Conservation (phyloP, 2,329 filamentous ascomycete species). For the Ceratocystis eucalypticola region DNA sequence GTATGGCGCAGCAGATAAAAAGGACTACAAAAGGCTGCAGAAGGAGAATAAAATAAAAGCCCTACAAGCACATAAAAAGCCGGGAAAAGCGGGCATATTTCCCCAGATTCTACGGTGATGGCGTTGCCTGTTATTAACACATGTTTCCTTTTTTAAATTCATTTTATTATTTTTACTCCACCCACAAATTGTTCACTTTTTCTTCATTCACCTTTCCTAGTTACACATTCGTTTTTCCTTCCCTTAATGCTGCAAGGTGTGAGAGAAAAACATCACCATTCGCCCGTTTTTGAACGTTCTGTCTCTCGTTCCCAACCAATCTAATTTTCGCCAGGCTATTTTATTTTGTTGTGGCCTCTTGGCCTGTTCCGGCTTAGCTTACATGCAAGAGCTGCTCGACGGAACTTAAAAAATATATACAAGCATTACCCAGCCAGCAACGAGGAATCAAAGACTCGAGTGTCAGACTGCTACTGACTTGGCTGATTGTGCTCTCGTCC, state of each 20-base stretch:
- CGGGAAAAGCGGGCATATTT: not conserved
- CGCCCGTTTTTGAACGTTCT: not conserved
- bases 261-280: not conserved
- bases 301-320: not conserved
- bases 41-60: not conserved
- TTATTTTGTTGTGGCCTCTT: not conserved
- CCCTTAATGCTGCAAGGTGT: not conserved
- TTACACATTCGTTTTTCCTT: not conserved
- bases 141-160: not conserved
- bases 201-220: not conserved
- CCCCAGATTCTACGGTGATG: conserved; percentile 2
- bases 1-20: too few species aligned
- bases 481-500: not conserved
- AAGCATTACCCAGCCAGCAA: not conserved
- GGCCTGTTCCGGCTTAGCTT: not conserved
- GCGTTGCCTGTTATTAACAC: not conserved
- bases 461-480: too few species aligned
- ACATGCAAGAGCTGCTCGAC: not conserved
- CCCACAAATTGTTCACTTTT: not conserved
- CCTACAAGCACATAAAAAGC: not conserved
- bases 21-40: too few species aligned
- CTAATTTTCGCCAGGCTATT: not conserved
- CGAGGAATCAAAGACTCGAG: too few species aligned
- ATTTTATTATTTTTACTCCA: not conserved
- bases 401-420: not conserved